phyloP scores from a whole-genome alignment of 345 rosid genomes.

The Linum lewisii region DNA sequence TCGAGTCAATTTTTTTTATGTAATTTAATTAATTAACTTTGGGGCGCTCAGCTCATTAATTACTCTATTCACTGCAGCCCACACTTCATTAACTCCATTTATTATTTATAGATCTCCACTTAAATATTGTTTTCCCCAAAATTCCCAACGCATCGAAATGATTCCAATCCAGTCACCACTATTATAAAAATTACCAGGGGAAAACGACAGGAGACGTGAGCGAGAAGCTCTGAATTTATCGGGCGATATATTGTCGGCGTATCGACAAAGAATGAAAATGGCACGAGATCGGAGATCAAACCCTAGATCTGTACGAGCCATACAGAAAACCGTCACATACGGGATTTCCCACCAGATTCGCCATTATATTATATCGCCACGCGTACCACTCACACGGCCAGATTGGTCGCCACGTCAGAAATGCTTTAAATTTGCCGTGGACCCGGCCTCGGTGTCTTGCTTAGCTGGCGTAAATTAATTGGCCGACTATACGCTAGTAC shows the following conservation, averaged over 20 bases:
- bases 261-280: neutral
- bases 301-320: neutral
- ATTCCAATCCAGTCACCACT: neutral
- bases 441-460: too few species aligned
- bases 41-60: neutral
- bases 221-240: neutral
- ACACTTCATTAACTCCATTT: neutral
- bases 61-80: neutral
- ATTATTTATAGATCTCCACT: neutral
- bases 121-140: neutral
- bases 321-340: too few species aligned
- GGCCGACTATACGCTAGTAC: too few species aligned
- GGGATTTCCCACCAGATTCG: too few species aligned
- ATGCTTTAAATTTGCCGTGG: too few species aligned
- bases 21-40: neutral
- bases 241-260: neutral
- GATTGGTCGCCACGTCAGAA: too few species aligned
- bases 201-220: neutral
- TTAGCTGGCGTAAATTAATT: too few species aligned
- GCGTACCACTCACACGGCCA: too few species aligned
- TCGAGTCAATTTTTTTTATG: too few species aligned
- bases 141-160: neutral
- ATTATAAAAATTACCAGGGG: neutral
- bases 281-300: neutral
- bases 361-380: too few species aligned